Conservation (phyloP, 768 basidiomycete genomes). For the Hygrocybe punicea region DNA sequence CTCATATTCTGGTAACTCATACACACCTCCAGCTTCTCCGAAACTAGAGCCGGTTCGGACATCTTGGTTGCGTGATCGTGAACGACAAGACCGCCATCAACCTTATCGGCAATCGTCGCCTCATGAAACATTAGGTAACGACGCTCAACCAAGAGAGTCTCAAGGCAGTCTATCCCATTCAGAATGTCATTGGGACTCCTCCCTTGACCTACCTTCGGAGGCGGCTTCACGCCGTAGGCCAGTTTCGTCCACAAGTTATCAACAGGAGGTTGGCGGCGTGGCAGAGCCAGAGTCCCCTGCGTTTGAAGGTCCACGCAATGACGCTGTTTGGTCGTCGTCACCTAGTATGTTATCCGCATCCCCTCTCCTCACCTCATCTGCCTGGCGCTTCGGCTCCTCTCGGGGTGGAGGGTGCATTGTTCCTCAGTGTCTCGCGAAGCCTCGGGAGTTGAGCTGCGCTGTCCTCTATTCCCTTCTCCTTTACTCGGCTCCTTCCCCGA, state of each 20-base stretch:
- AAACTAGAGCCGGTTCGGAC: constrained; percentile 27
- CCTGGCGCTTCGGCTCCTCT: constrained; percentile 18
- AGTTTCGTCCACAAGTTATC: constrained; percentile 2
- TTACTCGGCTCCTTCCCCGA: constrained; percentile 30
- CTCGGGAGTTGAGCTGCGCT: constrained; percentile 20
- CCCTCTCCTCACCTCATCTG: constrained; percentile 37
- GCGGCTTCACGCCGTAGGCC: not conserved
- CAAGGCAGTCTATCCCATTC: constrained; percentile 9
- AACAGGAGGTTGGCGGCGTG: not conserved
- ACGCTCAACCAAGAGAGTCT: not conserved
- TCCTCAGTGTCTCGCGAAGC: constrained; percentile 16
- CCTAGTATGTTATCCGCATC: constrained; percentile 65
- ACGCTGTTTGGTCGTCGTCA: constrained; percentile 21
- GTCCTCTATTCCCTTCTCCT: constrained; percentile 24
- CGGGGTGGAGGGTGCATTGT: constrained; percentile 18
- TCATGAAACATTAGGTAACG: constrained; percentile 1
- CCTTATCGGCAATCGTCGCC: not conserved
- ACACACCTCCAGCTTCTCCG: constrained; percentile 28
- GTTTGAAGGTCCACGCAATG: constrained; percentile 24
- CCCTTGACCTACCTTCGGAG: constrained; percentile 18
- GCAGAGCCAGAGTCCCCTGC: not conserved
- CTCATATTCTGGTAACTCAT: constrained; percentile 15
- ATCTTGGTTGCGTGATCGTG: constrained; percentile 23
- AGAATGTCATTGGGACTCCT: constrained; percentile 25
- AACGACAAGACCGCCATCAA: constrained; percentile 8